Percentiles rank a stretch among this genome's conserved stretches.
phyloP scores from a whole-genome alignment of 2,329 filamentous ascomycete species.

The Exophiala alcalophila region DNA sequence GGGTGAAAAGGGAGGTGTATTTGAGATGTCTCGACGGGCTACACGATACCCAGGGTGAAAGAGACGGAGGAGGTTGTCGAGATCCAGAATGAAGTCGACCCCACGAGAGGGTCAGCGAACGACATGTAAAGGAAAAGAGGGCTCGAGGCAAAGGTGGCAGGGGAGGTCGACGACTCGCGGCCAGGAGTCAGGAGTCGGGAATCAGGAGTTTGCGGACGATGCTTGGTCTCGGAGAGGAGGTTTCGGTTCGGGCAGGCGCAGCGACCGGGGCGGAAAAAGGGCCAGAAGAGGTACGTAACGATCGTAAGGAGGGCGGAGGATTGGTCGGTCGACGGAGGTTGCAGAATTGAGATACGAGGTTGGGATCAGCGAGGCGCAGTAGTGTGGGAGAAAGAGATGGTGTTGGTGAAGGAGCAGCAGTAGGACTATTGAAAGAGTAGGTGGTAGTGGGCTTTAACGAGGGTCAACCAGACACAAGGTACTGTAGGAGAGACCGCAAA shows the following conservation, averaged over 20 bases:
- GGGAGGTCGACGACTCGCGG: constrained; percentile 6
- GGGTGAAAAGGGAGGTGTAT: constrained; percentile 12
- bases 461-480: too few relatives aligned
- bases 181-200: constrained; percentile 6
- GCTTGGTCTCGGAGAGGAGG: constrained; percentile 6
- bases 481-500: too few relatives aligned
- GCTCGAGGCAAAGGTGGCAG: constrained; percentile 17
- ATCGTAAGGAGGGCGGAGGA: neutral
- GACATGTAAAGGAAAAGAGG: constrained; percentile 26
- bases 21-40: constrained; percentile 18
- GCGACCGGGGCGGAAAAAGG: constrained; percentile 2
- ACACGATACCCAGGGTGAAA: constrained; percentile 22
- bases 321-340: constrained; percentile 4
- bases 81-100: constrained; percentile 25
- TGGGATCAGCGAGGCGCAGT: constrained; percentile 19
- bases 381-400: neutral
- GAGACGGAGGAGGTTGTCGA: constrained; percentile 7
- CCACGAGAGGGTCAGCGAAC: constrained; percentile 18
- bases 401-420: neutral
- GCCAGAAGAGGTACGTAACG: constrained; percentile 2
- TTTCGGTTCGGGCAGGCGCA: neutral
- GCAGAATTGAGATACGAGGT: constrained; percentile 16
- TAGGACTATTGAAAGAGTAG: neutral
- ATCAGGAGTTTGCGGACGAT: too few relatives aligned
- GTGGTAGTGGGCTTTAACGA: neutral